Base-by-base conservation (phyloP, 306 rosid species). In the Gleditsia sinensis region DNA sequence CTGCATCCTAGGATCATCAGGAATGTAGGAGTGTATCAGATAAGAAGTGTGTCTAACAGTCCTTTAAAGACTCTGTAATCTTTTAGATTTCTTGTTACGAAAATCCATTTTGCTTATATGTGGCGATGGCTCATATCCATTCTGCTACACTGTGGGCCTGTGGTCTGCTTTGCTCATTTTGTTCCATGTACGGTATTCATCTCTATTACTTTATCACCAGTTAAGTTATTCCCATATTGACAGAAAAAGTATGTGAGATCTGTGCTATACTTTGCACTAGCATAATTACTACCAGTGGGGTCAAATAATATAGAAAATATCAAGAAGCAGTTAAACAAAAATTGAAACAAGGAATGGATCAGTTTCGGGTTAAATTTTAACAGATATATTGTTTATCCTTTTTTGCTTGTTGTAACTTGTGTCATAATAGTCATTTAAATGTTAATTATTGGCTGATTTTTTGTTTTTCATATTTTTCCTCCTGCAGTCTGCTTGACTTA, bases 91-190 rank as follows among this genome's bases (percentile, higher is more conserved):
- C 46, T 40, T 56, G 17, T 13, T 40, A 21, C 11, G 25, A 42
- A 53, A 40, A 53, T 23, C 25, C 19, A 27, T 51, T 39, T 40
- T 71, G 13, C 42, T 6, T 40, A 8, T 64, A 34, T 51, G 2
- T 32, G 49, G 40, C 21, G 67, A 63, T 71, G 36, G 28, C 46
- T 28, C 56, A 13, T 49, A 25, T 69, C 28, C 63, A 37, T 30
- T 49, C 13, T 61, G 28, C 72, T 61, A 17, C 32, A 30, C 19
- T 20, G 40, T 50, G 57, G 57, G 46, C 51, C 72, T 64, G 20
- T 14, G 24, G 9, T n/a, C 61, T 55, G 61, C 33, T 39, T 40
- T 20, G 34, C 21, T 64, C 42, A 14, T 64, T 7, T 63, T 39
- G 50, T 21, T 62, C 32, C 50, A 12, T 11, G 48, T 24, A 21